These are phyloP conservation scores for Kwoniella bestiolae DNA, from an alignment of 768 basidiomycete genomes.

Conservation along the genomic window DNA sequence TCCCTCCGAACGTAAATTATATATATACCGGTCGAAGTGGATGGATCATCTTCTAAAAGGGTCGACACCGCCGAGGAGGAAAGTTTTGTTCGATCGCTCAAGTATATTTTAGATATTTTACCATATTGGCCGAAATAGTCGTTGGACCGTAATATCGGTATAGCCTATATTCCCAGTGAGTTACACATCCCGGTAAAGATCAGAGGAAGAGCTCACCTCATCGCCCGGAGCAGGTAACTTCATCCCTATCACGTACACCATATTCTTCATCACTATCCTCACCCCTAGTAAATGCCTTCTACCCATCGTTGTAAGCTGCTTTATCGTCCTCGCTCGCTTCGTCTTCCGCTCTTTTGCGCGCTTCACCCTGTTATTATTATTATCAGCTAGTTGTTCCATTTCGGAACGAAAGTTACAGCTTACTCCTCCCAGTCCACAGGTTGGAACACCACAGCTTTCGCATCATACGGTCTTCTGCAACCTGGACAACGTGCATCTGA, in stretches of 20 bases:
- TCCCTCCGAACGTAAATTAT: slow-evolving; percentile 93
- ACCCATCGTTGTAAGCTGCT: slow-evolving; percentile 84
- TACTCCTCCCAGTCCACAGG: slow-evolving; percentile 94
- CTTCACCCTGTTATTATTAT: slow-evolving; percentile 70
- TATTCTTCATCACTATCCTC: slow-evolving; percentile 93
- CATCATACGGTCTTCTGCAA: slow-evolving; percentile 88
- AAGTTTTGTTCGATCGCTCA: slow-evolving; percentile 83
- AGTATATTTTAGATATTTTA: slow-evolving; percentile 91
- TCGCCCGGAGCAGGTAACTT: slow-evolving; percentile 93
- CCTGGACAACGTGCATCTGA: slow-evolving; percentile 96
- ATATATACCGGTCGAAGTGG: slow-evolving; percentile 71
- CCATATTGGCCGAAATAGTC: slow-evolving; percentile 99
- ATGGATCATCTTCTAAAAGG: slow-evolving; percentile 62
- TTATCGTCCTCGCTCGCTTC: slow-evolving; percentile 89
- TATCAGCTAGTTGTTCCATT: background rate
- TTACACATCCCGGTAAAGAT: background rate
- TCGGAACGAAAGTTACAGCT: slow-evolving; percentile 56
- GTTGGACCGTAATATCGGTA: slow-evolving; percentile 86
- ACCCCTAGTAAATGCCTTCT: slow-evolving; percentile 88
- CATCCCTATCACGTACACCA: slow-evolving; percentile 94
- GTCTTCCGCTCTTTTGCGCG: slow-evolving; percentile 94
- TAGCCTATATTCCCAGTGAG: slow-evolving; percentile 64
- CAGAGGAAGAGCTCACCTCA: slow-evolving; percentile 67
- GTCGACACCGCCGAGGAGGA: slow-evolving; percentile 63
- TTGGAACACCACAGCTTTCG: slow-evolving; percentile 92